These are phyloP conservation scores for Pseudogymnoascus sp. DNA, from an alignment of 2,329 filamentous ascomycete species.

Conservation along the genomic window DNA sequence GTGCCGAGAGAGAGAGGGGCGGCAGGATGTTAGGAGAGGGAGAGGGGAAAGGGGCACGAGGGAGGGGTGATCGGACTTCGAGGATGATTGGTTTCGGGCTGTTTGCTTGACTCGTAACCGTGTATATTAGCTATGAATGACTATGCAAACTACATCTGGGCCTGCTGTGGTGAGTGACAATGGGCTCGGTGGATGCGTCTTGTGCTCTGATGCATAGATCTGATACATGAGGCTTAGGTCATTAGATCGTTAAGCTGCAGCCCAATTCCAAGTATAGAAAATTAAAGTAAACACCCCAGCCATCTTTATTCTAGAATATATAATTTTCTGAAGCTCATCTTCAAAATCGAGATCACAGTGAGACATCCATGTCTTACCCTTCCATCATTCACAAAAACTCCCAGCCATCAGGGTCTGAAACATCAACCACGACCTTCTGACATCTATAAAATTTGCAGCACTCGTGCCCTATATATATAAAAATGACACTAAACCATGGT, in stretches of 20 bases:
- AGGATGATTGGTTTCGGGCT: background rate
- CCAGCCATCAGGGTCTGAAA: conserved; percentile 5
- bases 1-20: background rate
- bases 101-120: background rate
- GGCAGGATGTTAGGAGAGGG: background rate
- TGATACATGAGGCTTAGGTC: background rate
- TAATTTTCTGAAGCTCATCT: background rate
- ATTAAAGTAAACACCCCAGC: background rate
- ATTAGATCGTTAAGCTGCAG: background rate
- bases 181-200: background rate
- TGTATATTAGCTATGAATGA: background rate
- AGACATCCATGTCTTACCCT: background rate
- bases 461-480: background rate
- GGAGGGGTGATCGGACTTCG: background rate
- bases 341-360: background rate
- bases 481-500: background rate
- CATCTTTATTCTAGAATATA: background rate
- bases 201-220: background rate
- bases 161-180: background rate
- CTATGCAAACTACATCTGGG: background rate
- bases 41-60: too few relatives aligned
- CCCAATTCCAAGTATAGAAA: background rate
- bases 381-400: background rate
- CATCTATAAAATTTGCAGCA: background rate
- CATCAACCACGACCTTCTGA: background rate